Conservation (phyloP, 2,329 filamentous ascomycete genomes). For the Mariannaea elegans region DNA sequence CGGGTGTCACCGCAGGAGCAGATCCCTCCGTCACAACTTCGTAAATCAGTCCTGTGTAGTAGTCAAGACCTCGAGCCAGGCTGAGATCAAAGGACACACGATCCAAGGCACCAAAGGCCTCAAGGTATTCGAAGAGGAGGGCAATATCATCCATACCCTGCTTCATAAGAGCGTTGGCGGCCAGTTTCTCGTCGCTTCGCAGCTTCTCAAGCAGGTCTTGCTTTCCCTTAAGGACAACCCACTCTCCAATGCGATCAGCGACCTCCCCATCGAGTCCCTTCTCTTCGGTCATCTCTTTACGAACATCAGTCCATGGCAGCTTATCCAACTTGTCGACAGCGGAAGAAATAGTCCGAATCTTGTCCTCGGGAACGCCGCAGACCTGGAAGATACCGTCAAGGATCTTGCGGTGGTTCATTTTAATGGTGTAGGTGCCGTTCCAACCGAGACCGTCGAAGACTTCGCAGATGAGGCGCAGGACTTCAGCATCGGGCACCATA, state of each 20-base stretch:
- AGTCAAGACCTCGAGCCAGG: constrained; percentile 89
- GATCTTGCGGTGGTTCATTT: constrained; percentile 94
- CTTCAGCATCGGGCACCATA: constrained; percentile 93
- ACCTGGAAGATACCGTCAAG: constrained; percentile 92
- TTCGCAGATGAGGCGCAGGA: constrained; percentile 84
- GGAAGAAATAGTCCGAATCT: constrained; percentile 88
- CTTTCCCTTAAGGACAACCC: constrained; percentile 80
- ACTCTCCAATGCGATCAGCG: constrained; percentile 88
- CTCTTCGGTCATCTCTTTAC: constrained; percentile 91
- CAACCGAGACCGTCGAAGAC: constrained; percentile 84
- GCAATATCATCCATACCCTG: constrained; percentile 83
- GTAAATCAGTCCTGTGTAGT: constrained; percentile 91
- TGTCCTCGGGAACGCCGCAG: constrained; percentile 85
- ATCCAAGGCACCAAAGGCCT: constrained; percentile 76
- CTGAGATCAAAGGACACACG: constrained; percentile 89
- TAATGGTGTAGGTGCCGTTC: constrained; percentile 82
- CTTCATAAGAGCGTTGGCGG: constrained; percentile 78
- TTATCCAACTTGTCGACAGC: constrained; percentile 98
- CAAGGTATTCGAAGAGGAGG: constrained; percentile 82
- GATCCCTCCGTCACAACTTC: constrained; percentile 87
- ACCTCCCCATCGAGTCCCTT: constrained; percentile 81
- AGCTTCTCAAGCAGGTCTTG: constrained; percentile 78
- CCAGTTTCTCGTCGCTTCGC: constrained; percentile 71
- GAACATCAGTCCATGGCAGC: constrained; percentile 87
- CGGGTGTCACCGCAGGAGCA: constrained; percentile 58